Base-by-base conservation (phyloP, 2,329 filamentous ascomycete species). In the Alternaria brassicae region DNA sequence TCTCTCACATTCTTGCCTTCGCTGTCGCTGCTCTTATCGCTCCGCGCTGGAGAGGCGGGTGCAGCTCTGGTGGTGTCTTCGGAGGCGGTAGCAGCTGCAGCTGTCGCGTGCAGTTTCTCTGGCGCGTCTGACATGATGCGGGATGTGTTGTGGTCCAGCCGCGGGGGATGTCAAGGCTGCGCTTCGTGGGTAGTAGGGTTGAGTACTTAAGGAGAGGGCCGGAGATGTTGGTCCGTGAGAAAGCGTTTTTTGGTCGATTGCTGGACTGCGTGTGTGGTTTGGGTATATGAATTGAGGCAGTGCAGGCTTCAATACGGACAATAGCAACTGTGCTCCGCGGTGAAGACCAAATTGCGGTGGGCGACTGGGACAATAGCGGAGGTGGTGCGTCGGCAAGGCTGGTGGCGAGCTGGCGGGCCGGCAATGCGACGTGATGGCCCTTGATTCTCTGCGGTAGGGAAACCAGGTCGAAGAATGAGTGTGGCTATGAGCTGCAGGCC, bases 1-100 rank as follows among this genome's bases (percentile, higher is more conserved):
- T 88, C 83, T 58, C 86, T 80, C 36, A 88, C 84, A 8, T 85
- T 85, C 60, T 82, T 83, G 72, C 88, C 86, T 60, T 83, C 82
- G 58, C 77, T 78, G 40, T 82, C 81, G 56, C 75, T 75, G 64
- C 74, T 76, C 59, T 67, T 77, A 62, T 83, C 81, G 58, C 76
- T 79, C 36, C 66, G 72, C 36, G 74, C 66, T 27, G 74, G 74
- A 3, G 75, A 75, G 15, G 67, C 54, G 36, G 64, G 62, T 23
- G 60, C 61, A 17, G 66, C 54, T 28, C 67, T 65, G 39, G 62
- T 47, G 15, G 65, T 47, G 8, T 62, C 50, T 19, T 66, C 56
- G 21, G 56, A 57, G 17, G 57, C 41, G 12, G 61, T 36, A 4
- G 58, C 58, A 25, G 61, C 45, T 40, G 61, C 58, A 27, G 44